Base-by-base conservation (phyloP, 2,329 filamentous ascomycete species). In the Trichoderma koningiopsis region DNA sequence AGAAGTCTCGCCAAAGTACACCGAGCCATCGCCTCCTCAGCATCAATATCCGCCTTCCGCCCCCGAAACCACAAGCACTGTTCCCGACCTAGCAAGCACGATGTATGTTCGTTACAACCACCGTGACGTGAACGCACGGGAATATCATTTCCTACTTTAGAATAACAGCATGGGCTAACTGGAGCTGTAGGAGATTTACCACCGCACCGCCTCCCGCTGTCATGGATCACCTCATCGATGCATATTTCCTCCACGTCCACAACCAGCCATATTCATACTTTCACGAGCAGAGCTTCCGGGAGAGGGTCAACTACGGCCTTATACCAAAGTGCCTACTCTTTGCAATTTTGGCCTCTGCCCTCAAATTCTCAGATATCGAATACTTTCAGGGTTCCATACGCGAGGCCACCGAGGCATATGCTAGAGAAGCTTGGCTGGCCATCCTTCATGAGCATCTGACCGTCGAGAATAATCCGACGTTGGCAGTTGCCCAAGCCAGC, bases 331-430 rank as follows among this genome's bases (percentile, higher is more conserved):
- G 64, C 8, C 22, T 67, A 14, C 53, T 67, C 37, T 67, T 67
- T 13, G 55, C 40, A 55, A 67, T 67, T 22, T 52, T 67, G 29
- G 64, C 64, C 24, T 67, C 64, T 14, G 64, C 64, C 31, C 64
- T 67, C 8, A 67, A 67, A 29, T 67, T 67, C 22, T 67, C 64
- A 7, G 64, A 67, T 29, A 59, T 55, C 5, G 64, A 67, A 6
- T 67, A 52, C 14, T 67, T 59, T 29, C 53, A 27, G 35, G 64
- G 64, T n/a, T 67, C 37, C 43, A 58, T 31, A 10, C 64, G 64
- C 55, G 64, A 67, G 11, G 64, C 64, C 13, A 67, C 64, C 55
- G 64, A 67, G n/a, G 64, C 64, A 40, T 67, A 67, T 40, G 64
- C 64, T 22, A 67, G 64, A 8, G 64, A 67, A 47, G 64, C 64